Evolutionary conservation across 169 alveolate species (phyloP), one percentile per base, ranked within the genome.

Genomic region (Eimeria sp.): DNA sequence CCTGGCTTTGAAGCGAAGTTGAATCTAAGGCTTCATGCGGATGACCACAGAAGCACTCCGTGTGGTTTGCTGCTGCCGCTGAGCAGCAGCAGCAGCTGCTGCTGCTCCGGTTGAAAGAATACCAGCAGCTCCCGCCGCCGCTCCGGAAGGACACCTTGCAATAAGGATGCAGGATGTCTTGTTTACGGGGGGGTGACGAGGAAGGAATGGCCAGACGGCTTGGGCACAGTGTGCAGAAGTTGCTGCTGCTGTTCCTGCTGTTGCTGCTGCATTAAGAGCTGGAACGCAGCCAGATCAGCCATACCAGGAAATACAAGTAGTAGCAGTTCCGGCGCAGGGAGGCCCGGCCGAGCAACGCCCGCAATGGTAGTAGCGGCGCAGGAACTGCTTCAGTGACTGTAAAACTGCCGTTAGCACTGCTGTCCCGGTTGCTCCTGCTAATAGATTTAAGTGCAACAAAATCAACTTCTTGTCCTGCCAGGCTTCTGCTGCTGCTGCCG

Each of bases 401-500:
- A 56, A 46, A 52, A 66, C 95, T 89, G 76, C 87, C 40, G 95
- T 37, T 62, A 49, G 25, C 46, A 89, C 71, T 11, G 60, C 4
- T 1, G 74, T 33, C 49, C 68, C 87, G 30, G 85, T 40, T 58
- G 95, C 87, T 71, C 52, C 87, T 89, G 87, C 87, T 27, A 25
- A 16, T 8, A 30, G 8, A 25, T 71, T 58, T 89, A 30, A n/a
- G 76, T 52, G 87, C 87, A 56, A 64, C 64, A 49, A 66, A 49
- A 43, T 27, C 52, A 72, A 52, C 46, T 49, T 33, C 33, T 49
- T 23, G 49, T 11, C 87, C 71, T 25, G 60, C 60, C 76, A 14
- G 40, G 87, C 95, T 71, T 33, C 71, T 68, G 95, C 95, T 89
- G 95, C 85, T 71, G 95, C 95, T 52, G 85, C 95, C 60, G 87